Base-by-base conservation (phyloP, 2,329 filamentous ascomycete genomes). In the Talaromyces piceae region DNA sequence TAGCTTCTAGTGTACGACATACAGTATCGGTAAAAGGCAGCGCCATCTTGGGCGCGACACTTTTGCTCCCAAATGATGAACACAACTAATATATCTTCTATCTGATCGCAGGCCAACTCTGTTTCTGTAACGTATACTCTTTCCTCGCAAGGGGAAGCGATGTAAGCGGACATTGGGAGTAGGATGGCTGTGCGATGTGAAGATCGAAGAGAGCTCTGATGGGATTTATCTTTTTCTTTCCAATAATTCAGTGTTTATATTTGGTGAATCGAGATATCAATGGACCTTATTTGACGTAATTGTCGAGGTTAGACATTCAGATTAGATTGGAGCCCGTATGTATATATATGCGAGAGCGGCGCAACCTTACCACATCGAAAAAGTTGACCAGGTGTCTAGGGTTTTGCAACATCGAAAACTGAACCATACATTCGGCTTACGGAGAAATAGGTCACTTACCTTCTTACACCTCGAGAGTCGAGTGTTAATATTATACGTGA, bases 151-250 rank as follows among this genome's bases (percentile, higher is more conserved):
- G 59, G 68, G 60, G 65, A 63, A 59, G 65, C 60, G 64, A 63
- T 57, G 49, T 50, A 54, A 47, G 52, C 52, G 20, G 12, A 22
- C 20, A 12, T 25, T 43, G 6, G 18, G 13, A 11, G 26, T 8
- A 18, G 33, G 37, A n/a, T n/a, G n/a, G n/a, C n/a, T 26, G 28
- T 26, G 41, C 55, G 57, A 57, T 16, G 57, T 69, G 67, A 69
- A 50, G 61, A 58, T 58, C 62, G 69, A 70, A 70, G 67, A 70
- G 67, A 70, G 67, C 67, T 67, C 67, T 69, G 67, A 70, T 67
- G 60, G 64, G 63, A 37, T 16, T 3, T 16, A 16, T 5, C 8
- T 33, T n/a, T n/a, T n/a, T n/a, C n/a, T n/a, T n/a, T n/a, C n/a
- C n/a, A n/a, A n/a, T n/a, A n/a, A n/a, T n/a, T n/a, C n/a, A n/a